These are phyloP conservation scores for Westerdykella sp. DNA, from an alignment of 2,329 filamentous ascomycete species.

Conservation along the genomic window DNA sequence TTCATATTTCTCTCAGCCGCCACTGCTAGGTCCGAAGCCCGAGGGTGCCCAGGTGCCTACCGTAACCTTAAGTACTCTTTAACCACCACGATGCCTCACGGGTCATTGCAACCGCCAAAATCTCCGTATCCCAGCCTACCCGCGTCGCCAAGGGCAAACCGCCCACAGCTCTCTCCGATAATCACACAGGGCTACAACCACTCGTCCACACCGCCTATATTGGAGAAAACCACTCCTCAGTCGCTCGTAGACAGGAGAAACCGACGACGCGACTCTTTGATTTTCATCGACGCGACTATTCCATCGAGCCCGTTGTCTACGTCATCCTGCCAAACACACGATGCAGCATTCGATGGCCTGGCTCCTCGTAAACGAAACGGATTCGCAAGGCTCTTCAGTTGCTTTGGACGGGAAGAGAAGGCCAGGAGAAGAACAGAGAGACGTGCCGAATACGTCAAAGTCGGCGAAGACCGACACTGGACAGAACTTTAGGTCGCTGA, in stretches of 20 bases:
- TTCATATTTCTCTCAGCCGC: too few species aligned
- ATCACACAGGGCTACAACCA: background rate
- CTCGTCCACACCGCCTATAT: slow-evolving; percentile 4
- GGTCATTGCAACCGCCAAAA: background rate
- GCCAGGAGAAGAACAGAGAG: slow-evolving; percentile 14
- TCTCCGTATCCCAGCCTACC: background rate
- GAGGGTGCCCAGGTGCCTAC: too few species aligned
- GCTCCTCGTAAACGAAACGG: slow-evolving; percentile 24
- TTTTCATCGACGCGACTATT: slow-evolving; percentile 33
- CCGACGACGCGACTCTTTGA: slow-evolving; percentile 19
- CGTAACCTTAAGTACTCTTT: too few species aligned
- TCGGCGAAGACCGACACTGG: slow-evolving; percentile 29
- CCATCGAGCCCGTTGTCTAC: slow-evolving; percentile 23
- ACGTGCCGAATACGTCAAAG: slow-evolving; percentile 24
- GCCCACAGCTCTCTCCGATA: background rate
- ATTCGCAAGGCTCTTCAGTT: slow-evolving; percentile 29
- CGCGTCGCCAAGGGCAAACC: slow-evolving; percentile 1
- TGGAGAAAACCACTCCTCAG: slow-evolving; percentile 12
- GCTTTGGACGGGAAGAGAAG: slow-evolving; percentile 29
- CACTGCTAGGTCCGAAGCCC: too few species aligned
- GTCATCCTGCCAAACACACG: slow-evolving; percentile 11
- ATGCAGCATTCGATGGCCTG: slow-evolving; percentile 21
- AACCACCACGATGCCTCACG: too few species aligned
- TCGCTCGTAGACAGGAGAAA: slow-evolving; percentile 10
- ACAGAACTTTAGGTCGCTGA: slow-evolving; percentile 17